Evolutionary conservation across 345 rosid genomes (phyloP), one percentile per base, ranked within the genome.

Genomic region (Rhizophora apiculata): DNA sequence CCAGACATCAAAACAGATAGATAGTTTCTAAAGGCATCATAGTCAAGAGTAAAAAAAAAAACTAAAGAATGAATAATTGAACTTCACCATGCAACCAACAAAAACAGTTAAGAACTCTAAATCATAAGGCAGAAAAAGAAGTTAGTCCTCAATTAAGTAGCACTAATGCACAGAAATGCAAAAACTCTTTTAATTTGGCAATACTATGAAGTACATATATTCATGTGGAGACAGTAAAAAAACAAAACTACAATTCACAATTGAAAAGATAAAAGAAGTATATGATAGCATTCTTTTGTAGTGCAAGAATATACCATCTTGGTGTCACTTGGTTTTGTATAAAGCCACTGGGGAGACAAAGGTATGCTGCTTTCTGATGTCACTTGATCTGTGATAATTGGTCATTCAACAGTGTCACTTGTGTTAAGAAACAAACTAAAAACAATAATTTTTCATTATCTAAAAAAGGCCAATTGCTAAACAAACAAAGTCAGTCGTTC

Each of bases 341-440:
- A 93, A 49, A 93, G 96, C 98, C 98, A 93, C 74, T 93, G 97
- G 1, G 98, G 98, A 80, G 97, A 90, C 76, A 93, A 72, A 0
- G 98, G 98, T n/a, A 93, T 90, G 84, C 85, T 89, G 85, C 76
- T 90, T 61, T 93, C 98, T 18, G 85, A 73, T 26, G 79, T 77
- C 72, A 76, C 51, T 76, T 81, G 92, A 80, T 90, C 97, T 93
- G 85, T 82, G 76, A 56, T 37, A 52, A 76, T 65, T 53, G 74
- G 31, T n/a, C 39, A 65, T 53, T 65, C 39, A 74, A 60, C 66
- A 20, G 19, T 48, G 55, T 46, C 22, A 75, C 46, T 51, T 39
- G 20, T 4, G 39, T 21, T 16, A 31, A 62, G 22, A 29, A 39
- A 51, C n/a, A 21, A 39, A 22, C 30, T 24, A 29, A 27, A 27